These are phyloP conservation scores for Citrus reticulata DNA, from an alignment of 345 rosid genomes.

Conservation along the genomic window DNA sequence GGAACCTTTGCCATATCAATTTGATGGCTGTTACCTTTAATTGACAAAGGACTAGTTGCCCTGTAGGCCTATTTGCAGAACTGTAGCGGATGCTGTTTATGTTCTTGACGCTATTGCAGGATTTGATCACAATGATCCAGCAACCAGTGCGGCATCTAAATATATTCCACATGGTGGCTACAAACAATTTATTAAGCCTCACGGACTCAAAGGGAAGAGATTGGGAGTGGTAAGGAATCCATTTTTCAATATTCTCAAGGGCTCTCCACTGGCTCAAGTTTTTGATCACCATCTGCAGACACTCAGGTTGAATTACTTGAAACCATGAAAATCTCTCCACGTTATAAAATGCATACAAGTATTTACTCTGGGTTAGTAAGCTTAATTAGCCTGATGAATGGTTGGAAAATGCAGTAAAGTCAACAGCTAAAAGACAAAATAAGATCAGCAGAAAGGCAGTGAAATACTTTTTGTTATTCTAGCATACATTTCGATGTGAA, in stretches of 20 bases:
- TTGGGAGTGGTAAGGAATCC: slow-evolving; percentile 29
- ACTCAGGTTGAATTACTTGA: slow-evolving; percentile 22
- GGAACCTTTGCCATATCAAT: background rate
- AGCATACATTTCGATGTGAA: too few relatives aligned
- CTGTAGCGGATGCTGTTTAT: slow-evolving; percentile 55
- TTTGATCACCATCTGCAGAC: slow-evolving; percentile 29
- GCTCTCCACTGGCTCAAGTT: background rate
- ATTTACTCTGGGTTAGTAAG: background rate
- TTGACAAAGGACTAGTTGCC: slow-evolving; percentile 1
- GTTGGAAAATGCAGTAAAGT: too few relatives aligned
- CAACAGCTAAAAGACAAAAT: too few relatives aligned
- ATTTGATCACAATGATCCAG: slow-evolving; percentile 44
- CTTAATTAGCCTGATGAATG: too few relatives aligned
- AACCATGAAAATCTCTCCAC: too few relatives aligned
- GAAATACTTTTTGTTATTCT: too few relatives aligned
- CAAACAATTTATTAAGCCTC: slow-evolving; percentile 38
- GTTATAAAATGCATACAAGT: too few relatives aligned
- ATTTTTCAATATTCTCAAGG: slow-evolving; percentile 13
- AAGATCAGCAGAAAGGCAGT: too few relatives aligned
- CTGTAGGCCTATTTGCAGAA: slow-evolving; percentile 53
- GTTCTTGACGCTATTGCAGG: slow-evolving; percentile 63
- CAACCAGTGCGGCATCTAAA: slow-evolving; percentile 35
- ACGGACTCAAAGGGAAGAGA: slow-evolving; percentile 34
- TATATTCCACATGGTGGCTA: slow-evolving; percentile 57
- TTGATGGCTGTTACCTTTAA: background rate